phyloP scores from a whole-genome alignment of 2,329 filamentous ascomycete genomes.

The Epichloe bromicola region DNA sequence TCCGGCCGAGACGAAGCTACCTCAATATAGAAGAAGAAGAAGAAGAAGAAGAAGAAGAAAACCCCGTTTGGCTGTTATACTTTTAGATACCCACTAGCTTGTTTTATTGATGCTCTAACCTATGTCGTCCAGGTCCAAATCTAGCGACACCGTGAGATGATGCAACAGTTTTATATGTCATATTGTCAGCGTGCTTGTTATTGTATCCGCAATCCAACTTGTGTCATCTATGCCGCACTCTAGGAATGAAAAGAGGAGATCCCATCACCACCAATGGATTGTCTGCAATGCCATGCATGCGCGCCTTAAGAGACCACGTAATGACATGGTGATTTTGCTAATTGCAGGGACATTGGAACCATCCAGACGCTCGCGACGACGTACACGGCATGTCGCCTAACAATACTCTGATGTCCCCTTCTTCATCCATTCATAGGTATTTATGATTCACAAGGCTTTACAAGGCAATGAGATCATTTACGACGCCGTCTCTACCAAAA shows the following conservation, averaged over 20 bases:
- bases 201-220: neutral
- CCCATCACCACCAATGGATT: neutral
- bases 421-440: neutral
- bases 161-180: too few species aligned
- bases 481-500: neutral
- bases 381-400: neutral
- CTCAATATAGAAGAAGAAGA: neutral
- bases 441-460: neutral
- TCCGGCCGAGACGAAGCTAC: neutral
- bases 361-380: neutral
- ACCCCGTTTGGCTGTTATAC: too few species aligned
- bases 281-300: neutral
- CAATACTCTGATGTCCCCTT: neutral
- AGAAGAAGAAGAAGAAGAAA: too few species aligned
- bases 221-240: neutral
- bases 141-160: neutral
- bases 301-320: neutral
- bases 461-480: conserved; percentile 5
- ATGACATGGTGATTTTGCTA: neutral
- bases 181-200: neutral
- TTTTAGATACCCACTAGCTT: too few species aligned
- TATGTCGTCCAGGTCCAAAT: too few species aligned
- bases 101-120: too few species aligned
- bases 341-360: neutral
- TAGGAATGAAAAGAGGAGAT: neutral